phyloP scores from a whole-genome alignment of 805 yeast species.

The Metschnikowia vanudenii region DNA sequence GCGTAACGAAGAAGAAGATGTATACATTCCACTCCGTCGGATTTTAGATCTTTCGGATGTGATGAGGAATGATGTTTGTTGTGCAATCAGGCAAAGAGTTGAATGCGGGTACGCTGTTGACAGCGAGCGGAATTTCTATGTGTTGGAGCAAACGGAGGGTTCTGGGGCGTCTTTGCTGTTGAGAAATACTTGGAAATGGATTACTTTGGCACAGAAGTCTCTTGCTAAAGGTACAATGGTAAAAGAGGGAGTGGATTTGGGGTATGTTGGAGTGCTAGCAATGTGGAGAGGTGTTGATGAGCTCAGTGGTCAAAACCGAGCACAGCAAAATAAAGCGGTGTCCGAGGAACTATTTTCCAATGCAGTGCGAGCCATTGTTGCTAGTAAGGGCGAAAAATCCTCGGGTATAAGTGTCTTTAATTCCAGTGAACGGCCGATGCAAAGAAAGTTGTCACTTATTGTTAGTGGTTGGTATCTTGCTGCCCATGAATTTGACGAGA shows the following conservation, averaged over 20 bases:
- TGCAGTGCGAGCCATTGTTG: conserved; percentile 53
- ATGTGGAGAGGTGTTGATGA: conserved; percentile 79
- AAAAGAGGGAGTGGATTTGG: conserved; percentile 70
- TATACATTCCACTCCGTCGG: conserved; percentile 29
- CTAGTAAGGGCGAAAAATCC: conserved; percentile 47
- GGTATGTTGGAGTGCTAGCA: conserved; percentile 85
- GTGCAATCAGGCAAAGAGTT: conserved; percentile 71
- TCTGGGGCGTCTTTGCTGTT: conserved; percentile 52
- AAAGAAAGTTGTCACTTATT: conserved; percentile 73
- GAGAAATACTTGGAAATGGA: conserved; percentile 90
- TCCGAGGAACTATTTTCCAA: conserved; percentile 44
- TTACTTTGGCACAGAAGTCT: conserved; percentile 65
- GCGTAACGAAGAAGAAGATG: conserved; percentile 18
- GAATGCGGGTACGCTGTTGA: conserved; percentile 68
- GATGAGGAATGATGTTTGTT: conserved; percentile 70
- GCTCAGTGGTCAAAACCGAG: conserved; percentile 46
- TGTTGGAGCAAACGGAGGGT: conserved; percentile 52
- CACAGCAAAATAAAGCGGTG: conserved; percentile 13
- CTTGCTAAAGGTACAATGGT: conserved; percentile 66
- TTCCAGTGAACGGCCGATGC: conserved; percentile 53
- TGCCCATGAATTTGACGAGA: conserved; percentile 68
- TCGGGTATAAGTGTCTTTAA: conserved; percentile 46
- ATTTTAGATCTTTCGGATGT: conserved; percentile 41
- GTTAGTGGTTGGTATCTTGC: conserved; percentile 92
- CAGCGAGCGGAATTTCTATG: conserved; percentile 58